Evolutionary conservation across 495 filamentous ascomycete genomes (phyloP).

Genomic region (Podospora bellae-mahoneyi): DNA sequence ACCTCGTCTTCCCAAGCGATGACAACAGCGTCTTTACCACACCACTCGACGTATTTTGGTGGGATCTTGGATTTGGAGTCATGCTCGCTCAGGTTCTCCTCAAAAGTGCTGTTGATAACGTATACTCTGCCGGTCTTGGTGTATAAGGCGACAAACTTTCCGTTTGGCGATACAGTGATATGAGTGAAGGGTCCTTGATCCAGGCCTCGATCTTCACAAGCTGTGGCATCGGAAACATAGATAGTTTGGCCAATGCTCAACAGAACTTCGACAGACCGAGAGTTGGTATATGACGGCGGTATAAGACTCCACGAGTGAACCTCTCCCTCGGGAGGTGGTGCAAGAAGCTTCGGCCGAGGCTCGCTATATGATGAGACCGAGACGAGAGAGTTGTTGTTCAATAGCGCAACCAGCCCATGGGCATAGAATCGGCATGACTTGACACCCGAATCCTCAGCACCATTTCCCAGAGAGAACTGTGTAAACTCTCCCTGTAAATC

Average conservation of each 20-base stretch:
- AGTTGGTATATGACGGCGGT: slow-evolving; percentile 82
- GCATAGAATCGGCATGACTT: slow-evolving; percentile 81
- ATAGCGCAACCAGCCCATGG: slow-evolving; percentile 86
- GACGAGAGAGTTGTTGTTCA: slow-evolving; percentile 83
- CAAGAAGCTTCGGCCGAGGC: slow-evolving; percentile 80
- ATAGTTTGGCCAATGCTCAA: slow-evolving; percentile 82
- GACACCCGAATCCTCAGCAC: slow-evolving; percentile 83
- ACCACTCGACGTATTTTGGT: slow-evolving; percentile 90
- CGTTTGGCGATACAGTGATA: slow-evolving; percentile 84
- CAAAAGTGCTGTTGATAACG: slow-evolving; percentile 93
- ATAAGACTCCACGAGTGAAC: slow-evolving; percentile 89
- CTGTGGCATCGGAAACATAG: slow-evolving; percentile 78
- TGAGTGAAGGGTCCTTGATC: slow-evolving; percentile 91
- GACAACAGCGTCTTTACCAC: slow-evolving; percentile 90
- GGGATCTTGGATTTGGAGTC: slow-evolving; percentile 80
- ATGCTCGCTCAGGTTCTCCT: slow-evolving; percentile 86
- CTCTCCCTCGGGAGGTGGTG: slow-evolving; percentile 68
- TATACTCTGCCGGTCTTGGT: slow-evolving; percentile 81
- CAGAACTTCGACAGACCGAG: slow-evolving; percentile 91
- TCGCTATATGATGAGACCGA: slow-evolving; percentile 87
- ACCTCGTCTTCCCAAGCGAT: slow-evolving; percentile 98
- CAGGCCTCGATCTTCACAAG: slow-evolving; percentile 84
- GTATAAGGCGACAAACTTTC: slow-evolving; percentile 81
- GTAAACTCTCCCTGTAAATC: slow-evolving; percentile 91
- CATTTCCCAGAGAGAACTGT: slow-evolving; percentile 91